phyloP scores from a whole-genome alignment of 1,284 basidiomycete species.

The Papiliotrema terrestris region DNA sequence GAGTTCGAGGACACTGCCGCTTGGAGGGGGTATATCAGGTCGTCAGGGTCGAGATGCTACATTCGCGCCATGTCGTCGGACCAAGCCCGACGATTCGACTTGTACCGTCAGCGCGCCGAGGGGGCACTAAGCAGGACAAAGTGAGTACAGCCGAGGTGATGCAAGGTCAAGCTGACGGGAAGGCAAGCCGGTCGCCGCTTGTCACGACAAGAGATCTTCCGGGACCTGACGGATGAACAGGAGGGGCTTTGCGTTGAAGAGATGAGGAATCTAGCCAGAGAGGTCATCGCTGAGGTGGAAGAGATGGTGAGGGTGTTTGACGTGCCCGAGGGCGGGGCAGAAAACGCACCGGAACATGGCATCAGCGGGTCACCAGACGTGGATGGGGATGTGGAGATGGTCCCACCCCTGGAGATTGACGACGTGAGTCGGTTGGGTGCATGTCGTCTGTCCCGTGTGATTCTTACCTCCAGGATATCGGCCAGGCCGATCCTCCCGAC shows the following conservation, averaged over 20 bases:
- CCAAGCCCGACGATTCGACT: background rate
- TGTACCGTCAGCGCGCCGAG: background rate
- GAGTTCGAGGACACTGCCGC: background rate
- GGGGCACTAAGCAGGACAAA: background rate
- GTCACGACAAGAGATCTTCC: background rate
- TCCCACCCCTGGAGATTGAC: background rate
- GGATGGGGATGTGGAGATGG: background rate
- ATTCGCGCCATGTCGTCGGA: background rate
- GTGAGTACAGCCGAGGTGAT: background rate
- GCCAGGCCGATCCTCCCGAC: no score
- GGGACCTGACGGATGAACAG: background rate
- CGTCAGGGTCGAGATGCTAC: background rate
- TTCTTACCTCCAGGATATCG: background rate
- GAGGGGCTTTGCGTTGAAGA: background rate
- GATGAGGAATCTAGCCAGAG: constrained; percentile 8
- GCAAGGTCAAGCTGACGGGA: background rate
- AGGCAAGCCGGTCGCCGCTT: background rate
- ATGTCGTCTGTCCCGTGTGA: no score
- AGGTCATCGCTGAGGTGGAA: constrained; percentile 10
- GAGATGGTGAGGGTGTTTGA: constrained; percentile 13
- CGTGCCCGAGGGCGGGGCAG: background rate
- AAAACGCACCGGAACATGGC: background rate
- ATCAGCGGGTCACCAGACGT: background rate
- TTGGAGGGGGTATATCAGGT: background rate
- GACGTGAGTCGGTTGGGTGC: background rate